Evolutionary conservation across 495 filamentous ascomycete genomes (phyloP), one percentile per base, ranked within the genome.

Genomic region (Penicillium coprophilum): DNA sequence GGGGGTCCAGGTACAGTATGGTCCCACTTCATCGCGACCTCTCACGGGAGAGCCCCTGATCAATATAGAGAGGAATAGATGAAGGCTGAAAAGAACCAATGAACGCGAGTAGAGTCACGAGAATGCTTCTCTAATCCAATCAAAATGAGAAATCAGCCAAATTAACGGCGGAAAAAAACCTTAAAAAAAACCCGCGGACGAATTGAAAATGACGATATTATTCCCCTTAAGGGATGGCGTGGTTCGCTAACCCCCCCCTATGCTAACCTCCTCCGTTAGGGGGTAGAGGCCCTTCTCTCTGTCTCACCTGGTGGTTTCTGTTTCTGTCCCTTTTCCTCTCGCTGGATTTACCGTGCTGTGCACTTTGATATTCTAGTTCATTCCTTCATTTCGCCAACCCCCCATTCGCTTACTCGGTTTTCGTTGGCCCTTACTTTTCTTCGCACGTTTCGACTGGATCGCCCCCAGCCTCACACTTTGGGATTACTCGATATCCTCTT

Each of bases 281-380:
- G 47, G 60, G 56, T 39, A 46, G 19, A 13, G 49, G 43, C 44
- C 46, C 47, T 61, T 49, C 21, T 53, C 51, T 32, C 39, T 59
- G 52, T 69, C 59, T 62, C 55, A 58, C 48, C 53, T 48, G 21
- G 38, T 48, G 43, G 21, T 55, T 43, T 39, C 28, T 58, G 46
- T 68, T 52, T 58, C 51, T 56, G 46, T 57, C 28, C 44, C 31
- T 56, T 36, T 41, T 15, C 11, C 21, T 54, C 38, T 9, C n/a
- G n/a, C 20, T 47, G 32, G 2, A 32, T 19, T 49, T 49, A 40
- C 45, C 46, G 62, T 65, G 62, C 62, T 66, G 62, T 59, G 62
- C 62, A 65, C 65, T 63, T 51, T 50, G 49, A 56, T 52, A 38
- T 51, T 32, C 56, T 11, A 30, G 54, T 44, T 27, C 24, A 27